Evolutionary conservation across 1,139 yeast genomes (phyloP), one percentile per base, ranked within the genome.

Genomic region (Hansenula anomala): DNA sequence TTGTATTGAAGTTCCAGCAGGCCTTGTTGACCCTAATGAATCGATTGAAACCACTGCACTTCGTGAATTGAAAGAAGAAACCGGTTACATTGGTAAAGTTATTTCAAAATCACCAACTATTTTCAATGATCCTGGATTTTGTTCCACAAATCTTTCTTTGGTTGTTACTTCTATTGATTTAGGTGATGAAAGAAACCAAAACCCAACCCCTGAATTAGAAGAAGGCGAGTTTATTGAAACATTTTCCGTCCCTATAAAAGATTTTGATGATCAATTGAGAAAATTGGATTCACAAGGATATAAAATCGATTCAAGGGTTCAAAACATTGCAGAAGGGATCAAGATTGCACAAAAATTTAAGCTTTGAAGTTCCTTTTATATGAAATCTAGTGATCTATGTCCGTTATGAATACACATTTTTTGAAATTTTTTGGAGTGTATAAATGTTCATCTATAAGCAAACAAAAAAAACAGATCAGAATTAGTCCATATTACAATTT

Each of bases 1-100:
- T 3, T 84, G 92, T 55, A 79, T 92, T 47, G 98, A 92, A 60
- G 73, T 90, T 53, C 98, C 98, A 0, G 98, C 98, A 0, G 98
- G 98, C 0, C 67, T 92, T 44, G 74, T 92, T 33, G 98, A 92
- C 59, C 88, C 94, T 2, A 73, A 77, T 37, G 98, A 92, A 57
- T 60, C 82, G 2, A 64, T 88, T 29, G 89, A 81, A 48, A 61
- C 75, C 4, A 88, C 97, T 27, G 97, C 97, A 0, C 71, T 80
- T 39, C 73, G 98, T 44, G 98, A 92, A 60, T 66, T 92, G 46
- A 70, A 73, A 38, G 98, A 92, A 60, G 98, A 92, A 58, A 90
- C 97, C 0, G 98, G 98, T 0, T 90, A 85, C 56, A 66, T 80
- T 36, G 78, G 72, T 19, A 75, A 77, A 25, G 56, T 75, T 41